Base-by-base conservation (phyloP, 352 stramenopile species). In the Phytophthora citricola region DNA sequence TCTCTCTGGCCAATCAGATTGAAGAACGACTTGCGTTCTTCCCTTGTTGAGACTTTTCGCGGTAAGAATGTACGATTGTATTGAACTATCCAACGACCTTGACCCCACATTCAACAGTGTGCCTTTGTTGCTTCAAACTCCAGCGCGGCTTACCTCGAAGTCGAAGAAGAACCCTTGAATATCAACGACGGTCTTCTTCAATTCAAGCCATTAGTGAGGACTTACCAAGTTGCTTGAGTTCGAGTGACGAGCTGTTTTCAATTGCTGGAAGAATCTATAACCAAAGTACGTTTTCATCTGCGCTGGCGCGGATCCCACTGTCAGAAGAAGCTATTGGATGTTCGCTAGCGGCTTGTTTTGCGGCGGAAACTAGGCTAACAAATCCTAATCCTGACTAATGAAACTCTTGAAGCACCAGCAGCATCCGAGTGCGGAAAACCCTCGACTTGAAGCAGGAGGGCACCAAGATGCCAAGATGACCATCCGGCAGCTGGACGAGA, bases 401-500 rank as follows among this genome's bases (percentile, higher is more conserved):
- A n/a, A 39, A 12, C 15, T 40, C 46, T 20, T 54, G 15, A 9
- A 31, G 29, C 32, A 8, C 17, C 4, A 56, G 10, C 12, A 44
- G 31, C 48, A 41, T 10, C 26, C 36, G 50, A 15, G 31, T 43
- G 41, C 41, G 29, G n/a, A 38, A 29, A 26, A 26, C n/a, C n/a
- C 12, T 14, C 40, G 32, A 44, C 14, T 52, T 62, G 24, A 62
- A 62, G 5, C 17, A 20, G 54, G 41, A 22, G 22, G 31, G 14
- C 56, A 45, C 47, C 29, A 57, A 57, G 49, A 44, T 56, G 31
- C 17, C 57, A 49, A 64, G 57, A 65, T 58, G 38, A 36, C 50
- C 43, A 63, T 46, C 63, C 63, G 63, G 48, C 57, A 63, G 41
- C 63, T 71, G 57, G 49, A 39, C 31, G 8, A 58, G 39, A 24